Evolutionary conservation across 2,329 filamentous ascomycete genomes (phyloP).

Genomic region (Purpureocillium lavendulum): DNA sequence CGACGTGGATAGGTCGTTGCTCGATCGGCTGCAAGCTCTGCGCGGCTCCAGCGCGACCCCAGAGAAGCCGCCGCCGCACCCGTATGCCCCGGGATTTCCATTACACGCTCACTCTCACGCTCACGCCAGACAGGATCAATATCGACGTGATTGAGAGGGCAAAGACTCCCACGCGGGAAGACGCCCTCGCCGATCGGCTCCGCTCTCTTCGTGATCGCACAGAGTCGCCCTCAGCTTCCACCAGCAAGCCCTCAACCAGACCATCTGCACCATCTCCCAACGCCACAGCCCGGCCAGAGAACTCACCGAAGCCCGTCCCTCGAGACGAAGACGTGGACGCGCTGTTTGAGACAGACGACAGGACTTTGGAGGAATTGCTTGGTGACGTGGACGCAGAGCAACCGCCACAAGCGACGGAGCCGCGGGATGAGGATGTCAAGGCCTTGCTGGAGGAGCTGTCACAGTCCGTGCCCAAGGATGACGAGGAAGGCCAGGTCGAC

Average conservation of each 20-base stretch:
- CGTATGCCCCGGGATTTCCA: too few relatives aligned
- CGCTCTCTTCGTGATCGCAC: constrained; percentile 38
- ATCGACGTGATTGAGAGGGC: constrained; percentile 32
- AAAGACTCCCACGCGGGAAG: constrained; percentile 36
- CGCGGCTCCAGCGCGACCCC: constrained; percentile 25
- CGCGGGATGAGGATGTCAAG: constrained; percentile 23
- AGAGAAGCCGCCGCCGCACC: constrained; percentile 4
- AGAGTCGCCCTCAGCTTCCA: constrained; percentile 14
- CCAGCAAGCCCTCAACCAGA: neutral
- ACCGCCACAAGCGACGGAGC: constrained; percentile 6
- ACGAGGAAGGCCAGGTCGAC: constrained; percentile 1
- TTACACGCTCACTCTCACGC: constrained; percentile 5
- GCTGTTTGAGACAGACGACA: constrained; percentile 40
- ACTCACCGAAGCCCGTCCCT: neutral
- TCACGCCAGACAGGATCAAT: constrained; percentile 16
- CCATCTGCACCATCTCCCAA: neutral
- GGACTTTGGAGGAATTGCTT: constrained; percentile 43
- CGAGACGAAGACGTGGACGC: constrained; percentile 24
- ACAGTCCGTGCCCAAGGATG: constrained; percentile 19
- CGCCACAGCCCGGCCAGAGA: neutral
- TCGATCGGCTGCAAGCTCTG: constrained; percentile 47
- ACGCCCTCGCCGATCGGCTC: constrained; percentile 42
- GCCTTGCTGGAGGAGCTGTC: constrained; percentile 28
- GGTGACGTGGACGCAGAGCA: constrained; percentile 30
- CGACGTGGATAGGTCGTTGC: constrained; percentile 35